Base-by-base conservation (phyloP, 2,329 filamentous ascomycete genomes). In the Aureobasidium lini region DNA sequence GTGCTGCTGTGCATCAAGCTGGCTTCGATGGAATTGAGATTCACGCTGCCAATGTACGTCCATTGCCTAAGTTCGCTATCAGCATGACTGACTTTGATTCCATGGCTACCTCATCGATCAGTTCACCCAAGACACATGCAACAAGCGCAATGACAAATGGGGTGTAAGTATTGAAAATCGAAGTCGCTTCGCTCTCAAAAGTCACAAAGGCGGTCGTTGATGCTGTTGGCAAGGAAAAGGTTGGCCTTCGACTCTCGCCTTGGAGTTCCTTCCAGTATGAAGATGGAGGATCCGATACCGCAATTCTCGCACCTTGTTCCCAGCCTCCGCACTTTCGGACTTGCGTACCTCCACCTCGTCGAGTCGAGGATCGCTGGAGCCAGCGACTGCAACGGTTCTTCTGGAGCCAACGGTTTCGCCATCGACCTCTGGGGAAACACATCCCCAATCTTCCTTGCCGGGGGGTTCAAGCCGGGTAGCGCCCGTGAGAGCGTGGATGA, bases 1-100 rank as follows among this genome's bases (percentile, higher is more conserved):
- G 74, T 65, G 74, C 74, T 43, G 75, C 77, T 1, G 67, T 79
- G 6, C 70, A 74, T 43, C 59, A 56, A 37, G 81, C 80, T 3
- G 82, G 81, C 0, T 82, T 84, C 63, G 86, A 88, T 66, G 82
- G 83, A 4, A 78, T 89, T n/a, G 86, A 79, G 61, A 70, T 79
- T 11, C 76, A 78, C 62, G 76, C 69, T 36, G 72, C 67, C 3
- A 72, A 70, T 54, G 23, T 23, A 23, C 23, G 23, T 23, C 23
- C 23, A 23, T 23, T 23, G 23, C 23, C 23, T 23, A 2, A 23
- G 23, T 23, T 23, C 23, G 23, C 23, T 23, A 23, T 23, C 23
- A 3, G 23, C 23, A 23, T 23, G 23, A 23, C 23, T 23, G 23
- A 23, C 23, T 23, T 23, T 23, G 23, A 23, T 23, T 23, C 23